These are phyloP conservation scores for Lactarius indigo DNA, from an alignment of 768 basidiomycete species.

Conservation along the genomic window DNA sequence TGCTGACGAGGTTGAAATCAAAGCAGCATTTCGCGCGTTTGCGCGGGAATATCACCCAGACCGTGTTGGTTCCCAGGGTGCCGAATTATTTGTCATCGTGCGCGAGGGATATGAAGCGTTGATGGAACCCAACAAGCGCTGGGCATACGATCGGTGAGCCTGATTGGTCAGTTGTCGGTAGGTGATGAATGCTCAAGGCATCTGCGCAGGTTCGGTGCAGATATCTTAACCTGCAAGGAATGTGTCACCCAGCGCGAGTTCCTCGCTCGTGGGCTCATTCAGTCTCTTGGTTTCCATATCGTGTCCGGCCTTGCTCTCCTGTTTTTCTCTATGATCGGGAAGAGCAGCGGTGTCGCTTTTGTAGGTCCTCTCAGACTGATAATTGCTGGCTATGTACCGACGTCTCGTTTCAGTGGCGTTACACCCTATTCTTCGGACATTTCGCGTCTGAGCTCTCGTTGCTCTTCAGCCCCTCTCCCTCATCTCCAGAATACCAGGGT, in stretches of 20 bases:
- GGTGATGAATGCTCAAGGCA: conserved; percentile 2
- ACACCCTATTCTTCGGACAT: conserved; percentile 60
- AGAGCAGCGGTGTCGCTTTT: conserved; percentile 56
- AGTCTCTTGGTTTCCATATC: conserved; percentile 64
- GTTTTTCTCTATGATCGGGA: conserved; percentile 60
- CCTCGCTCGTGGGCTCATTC: conserved; percentile 59
- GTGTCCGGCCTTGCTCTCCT: conserved; percentile 54
- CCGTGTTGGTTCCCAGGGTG: conserved; percentile 56
- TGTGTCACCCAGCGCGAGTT: conserved; percentile 71
- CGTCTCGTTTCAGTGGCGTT: conserved; percentile 64
- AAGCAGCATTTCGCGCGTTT: conserved; percentile 70
- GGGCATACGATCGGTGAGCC: conserved; percentile 80
- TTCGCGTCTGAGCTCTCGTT: conserved; percentile 63
- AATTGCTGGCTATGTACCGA: conserved; percentile 2
- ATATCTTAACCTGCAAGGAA: conserved; percentile 61
- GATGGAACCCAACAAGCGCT: conserved; percentile 70
- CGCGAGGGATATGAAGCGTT: conserved; percentile 75
- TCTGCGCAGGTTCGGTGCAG: conserved; percentile 66
- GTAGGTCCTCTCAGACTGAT: conserved; percentile 40
- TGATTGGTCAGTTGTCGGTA: neutral
- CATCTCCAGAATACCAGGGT: conserved; percentile 29
- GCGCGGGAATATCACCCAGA: conserved; percentile 78
- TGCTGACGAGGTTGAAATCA: conserved; percentile 66
- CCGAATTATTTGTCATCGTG: conserved; percentile 63
- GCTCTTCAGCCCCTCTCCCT: conserved; percentile 55